A percentile compares a stretch with the other conserved stretches of the same genome.
Evolutionary conservation across 139 green algal genomes (phyloP).

Genomic region (Chlorella sorokiniana): DNA sequence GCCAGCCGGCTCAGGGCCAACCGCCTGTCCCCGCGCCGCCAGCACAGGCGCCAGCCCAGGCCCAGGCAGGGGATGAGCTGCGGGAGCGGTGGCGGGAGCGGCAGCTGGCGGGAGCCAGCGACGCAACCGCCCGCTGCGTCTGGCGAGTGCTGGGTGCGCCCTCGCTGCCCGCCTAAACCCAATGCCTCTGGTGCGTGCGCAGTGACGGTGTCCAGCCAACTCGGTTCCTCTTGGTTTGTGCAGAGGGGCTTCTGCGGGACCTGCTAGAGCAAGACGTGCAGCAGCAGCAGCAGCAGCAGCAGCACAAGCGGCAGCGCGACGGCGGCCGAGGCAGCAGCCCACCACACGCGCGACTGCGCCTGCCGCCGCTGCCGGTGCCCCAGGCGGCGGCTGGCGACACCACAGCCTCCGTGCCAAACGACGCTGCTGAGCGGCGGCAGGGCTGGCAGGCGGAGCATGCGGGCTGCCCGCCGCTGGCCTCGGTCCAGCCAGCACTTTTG

Average conservation of each 20-base stretch:
- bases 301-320: neutral
- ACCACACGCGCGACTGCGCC: neutral
- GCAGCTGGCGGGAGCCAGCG: neutral
- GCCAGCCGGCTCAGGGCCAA: neutral
- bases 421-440: neutral
- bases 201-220: neutral
- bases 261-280: neutral
- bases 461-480: too few relatives aligned
- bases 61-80: neutral
- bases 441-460: too few relatives aligned
- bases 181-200: neutral
- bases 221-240: neutral
- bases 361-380: constrained; percentile 4
- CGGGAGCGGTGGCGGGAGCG: neutral
- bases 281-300: neutral
- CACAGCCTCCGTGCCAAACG: neutral
- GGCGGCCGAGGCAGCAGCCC: neutral
- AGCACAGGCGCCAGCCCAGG: neutral
- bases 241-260: neutral
- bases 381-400: neutral
- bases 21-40: too few relatives aligned
- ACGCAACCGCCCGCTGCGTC: constrained; percentile 11
- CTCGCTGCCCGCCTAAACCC: too few relatives aligned
- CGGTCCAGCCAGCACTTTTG: too few relatives aligned
- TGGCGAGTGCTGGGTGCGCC: constrained; percentile 15